Evolutionary conservation across 352 stramenopile species (phyloP), one percentile per base, ranked within the genome.

Genomic region (Aphanomyces invadans): DNA sequence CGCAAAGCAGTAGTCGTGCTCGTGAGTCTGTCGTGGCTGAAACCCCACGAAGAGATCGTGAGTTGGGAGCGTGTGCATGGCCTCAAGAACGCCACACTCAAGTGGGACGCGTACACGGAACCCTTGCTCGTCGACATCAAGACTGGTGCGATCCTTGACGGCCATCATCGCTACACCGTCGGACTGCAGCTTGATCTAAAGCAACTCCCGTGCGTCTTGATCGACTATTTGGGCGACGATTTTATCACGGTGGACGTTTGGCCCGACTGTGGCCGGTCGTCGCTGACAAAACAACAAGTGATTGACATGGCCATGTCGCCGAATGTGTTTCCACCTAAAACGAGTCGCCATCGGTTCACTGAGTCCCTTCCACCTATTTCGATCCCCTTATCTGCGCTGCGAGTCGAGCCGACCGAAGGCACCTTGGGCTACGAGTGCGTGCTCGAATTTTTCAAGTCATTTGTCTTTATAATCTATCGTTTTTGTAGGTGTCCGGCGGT

Each of bases 301-400:
- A 44, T 70, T 11, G 33, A 32, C 17, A 70, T 70, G 63, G 1
- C 63, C n/a, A 49, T 70, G 38, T 70, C 63, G 12, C 52, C 63
- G 1, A 56, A 70, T 33, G 49, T 53, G 17, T 70, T 70, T 55
- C 63, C 63, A 21, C 63, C 63, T 17, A 70, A 70, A 39, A 70
- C 33, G 12, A 65, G 51, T 69, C 83, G 83, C 62, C 86, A 94
- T 68, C 75, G 80, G 9, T 91, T 94, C 61, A 88, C 80, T 0
- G 83, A 92, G 65, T 89, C 79, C 51, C 70, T 94, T 4, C 83
- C 86, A 32, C 86, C 86, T 4, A 86, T 94, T 67, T 92, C 83
- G 23, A 90, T 92, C 59, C 83, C 83, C 31, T 70, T 94, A 7
- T 89, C 76, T 7, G 73, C 89, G 26, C 69, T 92, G 29, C 81